These are phyloP conservation scores for Pseudogymnoascus sp. DNA, from an alignment of 2,329 filamentous ascomycete species.

Conservation along the genomic window DNA sequence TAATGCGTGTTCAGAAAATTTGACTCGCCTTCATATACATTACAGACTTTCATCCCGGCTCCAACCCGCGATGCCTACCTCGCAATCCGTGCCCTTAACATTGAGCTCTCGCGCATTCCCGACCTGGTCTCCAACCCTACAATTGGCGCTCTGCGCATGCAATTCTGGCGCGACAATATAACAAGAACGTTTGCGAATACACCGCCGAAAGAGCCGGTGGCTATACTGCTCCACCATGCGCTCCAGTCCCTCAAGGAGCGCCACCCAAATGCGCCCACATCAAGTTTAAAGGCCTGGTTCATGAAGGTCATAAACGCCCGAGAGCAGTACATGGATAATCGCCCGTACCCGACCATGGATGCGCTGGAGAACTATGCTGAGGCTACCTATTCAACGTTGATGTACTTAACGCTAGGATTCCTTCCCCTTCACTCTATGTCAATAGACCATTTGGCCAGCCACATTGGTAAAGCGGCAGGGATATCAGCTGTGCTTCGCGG, in stretches of 20 bases:
- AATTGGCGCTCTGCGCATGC: constrained; percentile 81
- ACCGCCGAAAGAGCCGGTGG: constrained; percentile 87
- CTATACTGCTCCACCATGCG: constrained; percentile 71
- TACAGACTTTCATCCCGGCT: constrained; percentile 76
- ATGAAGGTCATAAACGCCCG: constrained; percentile 72
- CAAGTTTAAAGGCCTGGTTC: constrained; percentile 62
- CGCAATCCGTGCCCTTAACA: constrained; percentile 84
- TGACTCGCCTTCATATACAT: constrained; percentile 81
- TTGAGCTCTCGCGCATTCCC: constrained; percentile 84
- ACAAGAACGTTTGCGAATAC: constrained; percentile 68
- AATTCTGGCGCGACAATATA: constrained; percentile 90
- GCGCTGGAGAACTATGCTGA: constrained; percentile 84
- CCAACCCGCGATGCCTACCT: constrained; percentile 76
- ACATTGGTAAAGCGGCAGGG: constrained; percentile 89
- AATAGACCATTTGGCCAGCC: constrained; percentile 86
- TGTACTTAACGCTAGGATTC: constrained; percentile 79
- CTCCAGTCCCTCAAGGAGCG: constrained; percentile 53
- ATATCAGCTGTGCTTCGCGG: constrained; percentile 84
- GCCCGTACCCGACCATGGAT: constrained; percentile 67
- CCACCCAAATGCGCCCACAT: constrained; percentile 35
- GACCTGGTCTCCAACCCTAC: constrained; percentile 84
- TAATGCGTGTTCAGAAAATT: constrained; percentile 56
- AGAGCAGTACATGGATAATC: constrained; percentile 76
- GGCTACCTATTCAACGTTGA: constrained; percentile 86
- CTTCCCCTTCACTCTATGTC: constrained; percentile 76